These are phyloP conservation scores for Colletotrichum sp. DNA, from an alignment of 2,329 filamentous ascomycete species.

Conservation along the genomic window DNA sequence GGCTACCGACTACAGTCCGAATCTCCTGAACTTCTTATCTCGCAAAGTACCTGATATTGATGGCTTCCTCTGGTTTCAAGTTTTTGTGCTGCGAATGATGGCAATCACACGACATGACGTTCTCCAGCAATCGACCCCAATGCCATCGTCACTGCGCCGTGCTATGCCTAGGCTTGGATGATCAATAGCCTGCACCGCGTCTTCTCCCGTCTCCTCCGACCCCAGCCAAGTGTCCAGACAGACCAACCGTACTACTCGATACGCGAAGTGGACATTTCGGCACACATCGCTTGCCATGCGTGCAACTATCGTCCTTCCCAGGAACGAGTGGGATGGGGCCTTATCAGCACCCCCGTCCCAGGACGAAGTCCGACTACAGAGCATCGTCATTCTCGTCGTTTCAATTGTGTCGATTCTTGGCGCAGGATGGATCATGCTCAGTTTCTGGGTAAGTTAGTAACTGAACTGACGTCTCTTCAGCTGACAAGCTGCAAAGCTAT, in stretches of 20 bases:
- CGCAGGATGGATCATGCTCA: conserved; percentile 41
- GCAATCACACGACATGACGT: background rate
- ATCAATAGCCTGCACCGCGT: background rate
- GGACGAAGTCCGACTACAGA: conserved; percentile 27
- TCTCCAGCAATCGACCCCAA: background rate
- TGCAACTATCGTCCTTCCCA: background rate
- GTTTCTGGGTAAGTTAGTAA: conserved; percentile 32
- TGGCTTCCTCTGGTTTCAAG: background rate
- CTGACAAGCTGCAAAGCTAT: conserved; percentile 30
- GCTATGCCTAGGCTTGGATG: background rate
- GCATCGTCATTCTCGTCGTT: conserved; percentile 34
- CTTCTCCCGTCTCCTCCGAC: background rate
- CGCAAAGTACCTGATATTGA: background rate
- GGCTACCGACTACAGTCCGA: background rate
- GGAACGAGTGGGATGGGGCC: background rate
- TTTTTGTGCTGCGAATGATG: background rate
- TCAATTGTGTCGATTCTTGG: conserved; percentile 38
- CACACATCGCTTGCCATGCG: background rate
- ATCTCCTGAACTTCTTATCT: background rate
- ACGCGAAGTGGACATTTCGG: background rate
- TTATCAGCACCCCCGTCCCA: conserved; percentile 26
- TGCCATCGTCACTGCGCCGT: background rate
- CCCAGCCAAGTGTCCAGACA: background rate
- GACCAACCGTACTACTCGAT: background rate
- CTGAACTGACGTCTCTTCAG: background rate